These are phyloP conservation scores for Porphyrellus cyaneotinctus DNA, from an alignment of 768 basidiomycete species.

Conservation along the genomic window DNA sequence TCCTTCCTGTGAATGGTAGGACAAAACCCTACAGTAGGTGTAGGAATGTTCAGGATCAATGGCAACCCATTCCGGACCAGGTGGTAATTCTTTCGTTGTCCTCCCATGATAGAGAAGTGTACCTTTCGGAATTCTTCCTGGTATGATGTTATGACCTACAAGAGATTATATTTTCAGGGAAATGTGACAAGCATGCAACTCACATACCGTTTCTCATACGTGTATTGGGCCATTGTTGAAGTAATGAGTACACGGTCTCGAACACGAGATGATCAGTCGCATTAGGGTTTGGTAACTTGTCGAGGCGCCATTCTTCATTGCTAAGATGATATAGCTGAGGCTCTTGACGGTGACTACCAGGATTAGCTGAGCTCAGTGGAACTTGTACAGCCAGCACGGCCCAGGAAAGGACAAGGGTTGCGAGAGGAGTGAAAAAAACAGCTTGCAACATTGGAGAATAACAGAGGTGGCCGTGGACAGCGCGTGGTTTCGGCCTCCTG, in stretches of 20 bases:
- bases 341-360: too few relatives aligned
- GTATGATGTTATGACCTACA: constrained; percentile 26
- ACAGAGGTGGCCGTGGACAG: too few relatives aligned
- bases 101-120: constrained; percentile 37
- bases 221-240: constrained; percentile 46
- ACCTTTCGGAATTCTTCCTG: constrained; percentile 32
- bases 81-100: constrained; percentile 19
- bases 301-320: constrained; percentile 20
- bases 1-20: neutral
- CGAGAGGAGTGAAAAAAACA: neutral
- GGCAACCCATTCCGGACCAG: constrained; percentile 31
- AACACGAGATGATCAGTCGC: constrained; percentile 26
- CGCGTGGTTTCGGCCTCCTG: too few relatives aligned
- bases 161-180: constrained; percentile 11
- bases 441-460: neutral
- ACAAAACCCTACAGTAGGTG: constrained; percentile 31
- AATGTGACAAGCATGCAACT: constrained; percentile 5
- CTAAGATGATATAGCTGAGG: neutral
- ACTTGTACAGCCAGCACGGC: constrained; percentile 4
- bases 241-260: constrained; percentile 25
- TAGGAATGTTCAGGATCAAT: constrained; percentile 37
- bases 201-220: constrained; percentile 42
- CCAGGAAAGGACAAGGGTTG: neutral
- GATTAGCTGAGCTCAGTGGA: neutral
- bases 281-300: constrained; percentile 20